These are phyloP conservation scores for Lactarius tabidus DNA, from an alignment of 768 basidiomycete species.

Conservation along the genomic window DNA sequence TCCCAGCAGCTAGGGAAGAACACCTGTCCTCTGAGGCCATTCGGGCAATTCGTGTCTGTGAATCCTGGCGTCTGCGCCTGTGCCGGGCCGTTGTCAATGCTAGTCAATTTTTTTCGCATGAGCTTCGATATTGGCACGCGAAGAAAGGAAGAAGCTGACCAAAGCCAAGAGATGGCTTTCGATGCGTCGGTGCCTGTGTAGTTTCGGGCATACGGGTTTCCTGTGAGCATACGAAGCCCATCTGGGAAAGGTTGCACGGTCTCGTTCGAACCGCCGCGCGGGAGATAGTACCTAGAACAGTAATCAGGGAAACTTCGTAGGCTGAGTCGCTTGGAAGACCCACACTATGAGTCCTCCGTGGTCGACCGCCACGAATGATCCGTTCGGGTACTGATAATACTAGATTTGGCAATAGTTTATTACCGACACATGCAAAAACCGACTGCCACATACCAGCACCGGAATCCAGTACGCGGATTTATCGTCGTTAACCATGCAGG, in stretches of 20 bases:
- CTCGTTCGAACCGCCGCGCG: neutral
- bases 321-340: neutral
- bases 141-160: slow-evolving; percentile 4
- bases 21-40: slow-evolving; percentile 32
- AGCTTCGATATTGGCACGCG: too few relatives aligned
- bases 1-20: slow-evolving; percentile 40
- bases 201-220: slow-evolving; percentile 29
- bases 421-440: neutral
- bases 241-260: slow-evolving; percentile 26
- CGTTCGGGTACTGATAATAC: slow-evolving; percentile 15
- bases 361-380: neutral
- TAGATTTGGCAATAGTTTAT: neutral
- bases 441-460: slow-evolving; percentile 11
- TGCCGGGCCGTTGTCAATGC: neutral
- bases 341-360: slow-evolving; percentile 22
- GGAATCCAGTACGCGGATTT: slow-evolving; percentile 22
- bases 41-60: slow-evolving; percentile 27
- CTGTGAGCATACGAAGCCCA: slow-evolving; percentile 28
- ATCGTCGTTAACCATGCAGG: slow-evolving; percentile 22
- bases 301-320: neutral
- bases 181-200: slow-evolving; percentile 23
- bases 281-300: slow-evolving; percentile 23
- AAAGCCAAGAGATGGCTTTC: slow-evolving; percentile 29
- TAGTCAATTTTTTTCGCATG: too few relatives aligned
- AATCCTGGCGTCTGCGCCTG: slow-evolving; percentile 21